Conservation (phyloP, 1,139 yeast genomes). For the Saccharomyces hybrid region DNA sequence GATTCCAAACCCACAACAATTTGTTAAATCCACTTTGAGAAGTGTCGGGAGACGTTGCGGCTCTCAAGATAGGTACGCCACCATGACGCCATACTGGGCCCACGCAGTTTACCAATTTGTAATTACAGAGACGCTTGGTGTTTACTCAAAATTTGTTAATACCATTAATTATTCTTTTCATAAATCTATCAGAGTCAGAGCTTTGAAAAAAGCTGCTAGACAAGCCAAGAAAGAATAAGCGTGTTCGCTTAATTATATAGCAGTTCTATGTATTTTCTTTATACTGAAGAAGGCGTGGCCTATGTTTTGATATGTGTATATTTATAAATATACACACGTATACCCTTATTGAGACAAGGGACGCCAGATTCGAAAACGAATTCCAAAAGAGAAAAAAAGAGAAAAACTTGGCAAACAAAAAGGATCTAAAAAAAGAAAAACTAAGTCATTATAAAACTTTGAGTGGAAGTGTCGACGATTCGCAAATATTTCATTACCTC, state of each 20-base stretch:
- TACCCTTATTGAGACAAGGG: not conserved
- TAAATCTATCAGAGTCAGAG: slow-evolving; percentile 68
- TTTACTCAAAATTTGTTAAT: slow-evolving; percentile 64
- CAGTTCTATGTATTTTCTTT: no score
- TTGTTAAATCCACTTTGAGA: slow-evolving; percentile 62
- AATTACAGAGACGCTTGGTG: slow-evolving; percentile 74
- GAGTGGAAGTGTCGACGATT: not conserved
- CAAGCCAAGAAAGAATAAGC: slow-evolving; percentile 22
- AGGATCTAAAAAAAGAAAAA: not conserved
- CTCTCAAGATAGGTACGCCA: slow-evolving; percentile 83
- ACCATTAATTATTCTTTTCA: slow-evolving; percentile 68
- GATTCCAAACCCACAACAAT: slow-evolving; percentile 76
- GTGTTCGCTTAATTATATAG: not conserved
- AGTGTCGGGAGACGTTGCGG: slow-evolving; percentile 81
- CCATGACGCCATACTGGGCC: slow-evolving; percentile 86
- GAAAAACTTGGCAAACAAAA: slow-evolving; percentile 1
- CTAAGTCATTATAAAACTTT: not conserved
- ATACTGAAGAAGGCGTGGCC: not conserved
- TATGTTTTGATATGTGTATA: not conserved
- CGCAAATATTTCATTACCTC: not conserved
- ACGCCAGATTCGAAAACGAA: not conserved
- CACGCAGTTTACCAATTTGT: slow-evolving; percentile 91
- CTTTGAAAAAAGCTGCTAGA: slow-evolving; percentile 69
- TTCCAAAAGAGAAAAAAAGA: not conserved
- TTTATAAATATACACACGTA: not conserved